Evolutionary conservation across 371 early-diverging fungal genomes (phyloP).

Genomic region (Mortierella sp.): DNA sequence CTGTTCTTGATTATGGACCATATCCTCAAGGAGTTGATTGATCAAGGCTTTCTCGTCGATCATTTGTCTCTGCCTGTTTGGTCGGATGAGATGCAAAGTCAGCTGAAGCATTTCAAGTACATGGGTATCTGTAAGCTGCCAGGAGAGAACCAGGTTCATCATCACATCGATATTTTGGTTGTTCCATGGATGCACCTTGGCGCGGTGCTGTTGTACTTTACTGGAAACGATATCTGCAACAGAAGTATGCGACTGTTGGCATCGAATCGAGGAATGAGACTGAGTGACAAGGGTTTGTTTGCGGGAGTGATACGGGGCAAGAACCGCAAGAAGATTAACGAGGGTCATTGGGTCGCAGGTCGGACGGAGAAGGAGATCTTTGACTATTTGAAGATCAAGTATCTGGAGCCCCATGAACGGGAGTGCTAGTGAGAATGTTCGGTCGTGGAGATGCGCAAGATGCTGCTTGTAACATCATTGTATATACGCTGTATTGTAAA

Average conservation of each 20-base stretch:
- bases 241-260: conserved; percentile 41
- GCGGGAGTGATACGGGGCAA: conserved; percentile 23
- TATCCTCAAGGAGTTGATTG: conserved; percentile 22
- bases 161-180: conserved; percentile 46
- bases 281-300: conserved; percentile 47
- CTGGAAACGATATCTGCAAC: conserved; percentile 50
- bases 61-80: conserved; percentile 29
- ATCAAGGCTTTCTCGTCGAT: conserved; percentile 33
- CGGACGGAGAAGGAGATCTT: conserved; percentile 47
- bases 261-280: conserved; percentile 33
- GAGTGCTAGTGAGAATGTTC: too few species aligned
- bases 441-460: too few species aligned
- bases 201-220: conserved; percentile 35
- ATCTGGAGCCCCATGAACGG: conserved; percentile 49
- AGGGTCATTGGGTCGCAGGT: conserved; percentile 46
- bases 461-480: too few species aligned
- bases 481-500: too few species aligned
- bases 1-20: conserved; percentile 41
- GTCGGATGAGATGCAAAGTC: conserved; percentile 17
- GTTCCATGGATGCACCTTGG: conserved; percentile 42
- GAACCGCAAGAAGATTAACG: conserved; percentile 22
- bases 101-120: conserved; percentile 49
- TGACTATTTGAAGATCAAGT: conserved; percentile 40
- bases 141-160: conserved; percentile 23
- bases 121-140: conserved; percentile 48